A percentile compares a stretch with the other conserved stretches of the same genome.
phyloP scores from a whole-genome alignment of 305 asterid genomes.

The Fraxinus floribunda region DNA sequence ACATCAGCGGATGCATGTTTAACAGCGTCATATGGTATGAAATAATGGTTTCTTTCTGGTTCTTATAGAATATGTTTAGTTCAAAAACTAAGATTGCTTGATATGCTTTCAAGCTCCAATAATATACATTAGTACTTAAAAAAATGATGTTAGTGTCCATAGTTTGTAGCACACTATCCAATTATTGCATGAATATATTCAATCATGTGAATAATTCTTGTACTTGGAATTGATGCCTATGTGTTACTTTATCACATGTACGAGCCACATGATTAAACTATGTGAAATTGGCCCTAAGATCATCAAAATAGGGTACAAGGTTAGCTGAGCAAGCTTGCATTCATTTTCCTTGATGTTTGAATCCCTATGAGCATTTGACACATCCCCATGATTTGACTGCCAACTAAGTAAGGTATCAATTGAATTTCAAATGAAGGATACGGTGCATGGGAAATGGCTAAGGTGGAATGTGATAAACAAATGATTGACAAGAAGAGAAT shows the following conservation, averaged over 20 bases:
- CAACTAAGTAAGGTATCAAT: neutral
- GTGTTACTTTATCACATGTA: neutral
- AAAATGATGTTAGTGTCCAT: neutral
- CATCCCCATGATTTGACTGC: neutral
- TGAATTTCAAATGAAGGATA: neutral
- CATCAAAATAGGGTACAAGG: neutral
- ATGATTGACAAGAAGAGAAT: neutral
- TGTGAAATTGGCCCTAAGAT: neutral
- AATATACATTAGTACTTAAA: neutral
- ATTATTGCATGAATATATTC: neutral
- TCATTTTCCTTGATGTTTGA: too few relatives aligned
- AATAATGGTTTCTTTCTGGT: neutral
- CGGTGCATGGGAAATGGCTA: neutral
- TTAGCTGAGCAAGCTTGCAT: too few relatives aligned
- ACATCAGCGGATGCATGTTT: too few relatives aligned
- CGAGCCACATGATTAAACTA: neutral
- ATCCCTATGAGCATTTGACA: neutral
- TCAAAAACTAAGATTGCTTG: neutral
- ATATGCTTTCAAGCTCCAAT: neutral
- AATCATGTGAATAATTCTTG: neutral
- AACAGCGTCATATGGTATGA: too few relatives aligned
- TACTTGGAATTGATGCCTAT: neutral
- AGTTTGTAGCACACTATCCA: neutral
- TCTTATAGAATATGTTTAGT: neutral
- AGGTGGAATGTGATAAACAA: neutral